Evolutionary conservation across 177 flowering plant species (phyloP).

Genomic region (Vitis hybrid): DNA sequence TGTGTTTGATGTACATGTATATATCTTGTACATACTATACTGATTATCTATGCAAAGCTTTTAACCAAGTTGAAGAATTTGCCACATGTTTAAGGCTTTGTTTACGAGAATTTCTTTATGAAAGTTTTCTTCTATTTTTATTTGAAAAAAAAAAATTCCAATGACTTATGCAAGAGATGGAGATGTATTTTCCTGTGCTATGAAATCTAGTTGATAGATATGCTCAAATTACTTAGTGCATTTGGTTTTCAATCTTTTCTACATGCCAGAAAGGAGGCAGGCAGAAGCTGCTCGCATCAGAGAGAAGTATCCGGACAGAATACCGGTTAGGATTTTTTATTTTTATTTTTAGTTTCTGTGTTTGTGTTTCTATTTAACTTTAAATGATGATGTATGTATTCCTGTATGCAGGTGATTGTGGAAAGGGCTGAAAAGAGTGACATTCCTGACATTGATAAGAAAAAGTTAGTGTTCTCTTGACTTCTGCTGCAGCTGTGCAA

Average conservation of each 20-base stretch:
- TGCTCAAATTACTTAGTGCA: too few species aligned
- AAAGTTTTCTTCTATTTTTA: too few species aligned
- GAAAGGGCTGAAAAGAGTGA: slow-evolving; percentile 56
- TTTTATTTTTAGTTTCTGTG: not conserved
- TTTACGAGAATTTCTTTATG: too few species aligned
- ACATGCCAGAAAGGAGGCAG: slow-evolving; percentile 43
- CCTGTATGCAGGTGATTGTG: slow-evolving; percentile 37
- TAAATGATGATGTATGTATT: not conserved
- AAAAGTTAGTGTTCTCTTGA: slow-evolving; percentile 30
- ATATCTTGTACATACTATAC: too few species aligned
- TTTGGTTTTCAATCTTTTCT: not conserved
- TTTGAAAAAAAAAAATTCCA: too few species aligned
- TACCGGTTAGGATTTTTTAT: slow-evolving; percentile 30
- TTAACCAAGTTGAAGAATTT: too few species aligned
- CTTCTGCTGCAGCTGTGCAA: not conserved
- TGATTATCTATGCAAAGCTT: too few species aligned
- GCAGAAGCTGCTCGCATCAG: slow-evolving; percentile 52
- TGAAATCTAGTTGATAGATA: too few species aligned
- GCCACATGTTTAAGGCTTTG: too few species aligned
- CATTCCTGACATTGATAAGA: slow-evolving; percentile 52
- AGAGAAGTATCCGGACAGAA: slow-evolving; percentile 54
- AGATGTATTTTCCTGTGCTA: too few species aligned
- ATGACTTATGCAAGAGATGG: too few species aligned
- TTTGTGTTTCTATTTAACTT: not conserved
- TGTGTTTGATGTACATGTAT: too few species aligned